Base-by-base conservation (phyloP, 352 stramenopile species). In the Globisporangium iwayamae region DNA sequence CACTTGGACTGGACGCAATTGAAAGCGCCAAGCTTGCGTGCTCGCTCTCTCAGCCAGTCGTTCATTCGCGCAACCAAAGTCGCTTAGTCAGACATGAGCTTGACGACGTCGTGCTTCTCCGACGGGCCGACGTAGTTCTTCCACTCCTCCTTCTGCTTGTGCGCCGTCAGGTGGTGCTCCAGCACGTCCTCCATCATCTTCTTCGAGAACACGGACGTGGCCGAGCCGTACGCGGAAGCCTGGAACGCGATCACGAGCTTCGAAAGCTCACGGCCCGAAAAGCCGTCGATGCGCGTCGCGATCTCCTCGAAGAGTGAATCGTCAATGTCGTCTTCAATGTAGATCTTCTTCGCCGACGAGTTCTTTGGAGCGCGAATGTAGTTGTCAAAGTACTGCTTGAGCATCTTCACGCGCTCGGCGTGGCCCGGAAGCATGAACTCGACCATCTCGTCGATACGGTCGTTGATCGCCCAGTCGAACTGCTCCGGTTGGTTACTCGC, bases 241-340 rank as follows among this genome's bases (percentile, higher is more conserved):
- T 99, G 97, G 96, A 98, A 99, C 38, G 96, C 97, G 76, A 99
- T 99, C 54, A 98, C 96, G 46, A 99, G 85, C 90, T 99, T 99
- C 46, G 94, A 98, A 68, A 99, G 97, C 71, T 99, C 97, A 78
- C 98, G 96, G 66, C 98, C 98, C 30, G 94, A 99, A 75, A 99
- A 99, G 39, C 97, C 97, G 14, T 99, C 91, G 22, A 98, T 99
- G 52, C 86, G 80, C 57, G 85, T 79, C 6, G 98, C 96, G 32
- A 98, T 83, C 22, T 88, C 68, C 54, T 98, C 86, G 38, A 99
- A 98, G 63, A 97, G 82, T 14, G 81, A 81, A 62, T 98, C 90
- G 25, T 96, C 90, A 56, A 99, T 96, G 69, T 79, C 83, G 70
- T 79, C 83, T 50, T 98, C 87, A 18, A 96, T 75, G 68, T 93